Conservation (phyloP, 306 rosid species). For the Cucumis hystrix region DNA sequence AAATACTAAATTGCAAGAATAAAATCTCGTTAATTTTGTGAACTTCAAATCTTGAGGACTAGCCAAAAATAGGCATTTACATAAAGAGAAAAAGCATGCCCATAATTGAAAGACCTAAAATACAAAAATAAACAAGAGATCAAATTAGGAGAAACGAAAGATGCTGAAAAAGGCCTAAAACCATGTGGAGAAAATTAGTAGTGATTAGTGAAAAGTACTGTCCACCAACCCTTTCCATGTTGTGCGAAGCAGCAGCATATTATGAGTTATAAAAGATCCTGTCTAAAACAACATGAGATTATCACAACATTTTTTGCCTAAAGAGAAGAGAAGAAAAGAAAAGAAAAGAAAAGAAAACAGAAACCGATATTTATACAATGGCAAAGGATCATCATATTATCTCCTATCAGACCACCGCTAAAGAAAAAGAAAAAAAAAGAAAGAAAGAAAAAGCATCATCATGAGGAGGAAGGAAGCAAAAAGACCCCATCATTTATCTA, state of each 20-base stretch:
- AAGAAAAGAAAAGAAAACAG: neutral
- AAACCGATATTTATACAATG: slow-evolving; percentile 1
- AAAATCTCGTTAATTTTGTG: neutral
- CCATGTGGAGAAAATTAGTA: neutral
- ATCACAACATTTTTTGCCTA: slow-evolving; percentile 1
- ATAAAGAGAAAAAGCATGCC: neutral
- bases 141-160: neutral
- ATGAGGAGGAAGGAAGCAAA: neutral
- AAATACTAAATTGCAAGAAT: neutral
- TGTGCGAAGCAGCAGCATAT: slow-evolving; percentile 4
- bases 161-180: neutral
- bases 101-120: neutral
- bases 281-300: slow-evolving; percentile 4
- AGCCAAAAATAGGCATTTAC: neutral
- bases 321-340: neutral
- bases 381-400: neutral
- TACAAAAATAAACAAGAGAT: neutral
- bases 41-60: neutral
- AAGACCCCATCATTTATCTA: neutral
- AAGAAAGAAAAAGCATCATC: neutral
- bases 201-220: slow-evolving; percentile 7
- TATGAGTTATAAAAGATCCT: slow-evolving; percentile 5
- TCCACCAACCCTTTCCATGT: slow-evolving; percentile 4
- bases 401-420: slow-evolving; percentile 6
- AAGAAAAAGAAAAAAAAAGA: neutral